phyloP scores from a whole-genome alignment of 306 rosid species.

The Trichosanthes truncata region DNA sequence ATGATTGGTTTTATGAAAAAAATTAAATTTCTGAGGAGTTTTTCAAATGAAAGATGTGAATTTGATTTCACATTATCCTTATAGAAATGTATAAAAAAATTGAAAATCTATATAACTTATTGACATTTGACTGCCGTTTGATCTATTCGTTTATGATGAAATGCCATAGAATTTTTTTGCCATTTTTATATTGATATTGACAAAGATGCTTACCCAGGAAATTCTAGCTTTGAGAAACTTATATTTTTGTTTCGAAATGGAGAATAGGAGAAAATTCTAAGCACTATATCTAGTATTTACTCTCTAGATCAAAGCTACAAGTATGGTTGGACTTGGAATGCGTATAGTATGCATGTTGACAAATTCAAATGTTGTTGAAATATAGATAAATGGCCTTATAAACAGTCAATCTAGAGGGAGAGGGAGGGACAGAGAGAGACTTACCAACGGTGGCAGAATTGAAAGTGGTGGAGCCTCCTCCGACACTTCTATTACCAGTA shows the following conservation, averaged over 20 bases:
- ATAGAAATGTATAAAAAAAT: background rate
- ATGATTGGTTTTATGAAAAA: too few relatives aligned
- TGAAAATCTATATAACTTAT: background rate
- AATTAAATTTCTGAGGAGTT: too few relatives aligned
- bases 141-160: background rate
- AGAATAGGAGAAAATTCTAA: background rate
- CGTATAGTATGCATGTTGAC: background rate
- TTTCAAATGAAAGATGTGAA: background rate
- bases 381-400: background rate
- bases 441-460: slow-evolving; percentile 50
- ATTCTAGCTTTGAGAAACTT: background rate
- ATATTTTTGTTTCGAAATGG: background rate
- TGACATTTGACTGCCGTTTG: background rate
- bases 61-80: background rate
- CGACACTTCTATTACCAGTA: slow-evolving; percentile 44
- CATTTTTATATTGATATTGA: background rate
- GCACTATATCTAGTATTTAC: background rate
- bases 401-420: background rate
- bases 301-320: background rate
- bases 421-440: background rate
- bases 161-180: background rate
- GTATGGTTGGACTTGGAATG: background rate
- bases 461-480: slow-evolving; percentile 45
- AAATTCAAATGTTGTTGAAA: background rate
- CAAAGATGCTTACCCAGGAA: background rate